Evolutionary conservation across 352 stramenopile genomes (phyloP).

Genomic region (Phytopythium ostracodes): DNA sequence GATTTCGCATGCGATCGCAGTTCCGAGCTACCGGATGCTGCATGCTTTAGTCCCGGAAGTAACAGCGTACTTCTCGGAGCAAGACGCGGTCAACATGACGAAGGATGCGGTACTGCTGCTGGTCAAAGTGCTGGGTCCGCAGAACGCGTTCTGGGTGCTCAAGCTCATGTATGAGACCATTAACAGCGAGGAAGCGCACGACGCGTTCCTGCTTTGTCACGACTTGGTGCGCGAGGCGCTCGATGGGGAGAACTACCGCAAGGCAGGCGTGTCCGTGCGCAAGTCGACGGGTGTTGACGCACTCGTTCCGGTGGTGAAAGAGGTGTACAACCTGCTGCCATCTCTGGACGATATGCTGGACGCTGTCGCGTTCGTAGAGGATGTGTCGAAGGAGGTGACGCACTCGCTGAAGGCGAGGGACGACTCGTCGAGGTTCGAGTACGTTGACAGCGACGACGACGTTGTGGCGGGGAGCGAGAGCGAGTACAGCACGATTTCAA

Average conservation of each 20-base stretch:
- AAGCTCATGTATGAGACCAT: conserved; percentile 69
- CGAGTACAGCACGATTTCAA: conserved; percentile 13
- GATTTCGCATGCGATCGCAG: conserved; percentile 59
- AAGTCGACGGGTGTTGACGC: conserved; percentile 37
- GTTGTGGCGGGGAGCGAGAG: conserved; percentile 6
- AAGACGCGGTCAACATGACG: conserved; percentile 48
- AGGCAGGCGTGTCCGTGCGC: conserved; percentile 33
- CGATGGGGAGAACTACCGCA: conserved; percentile 60
- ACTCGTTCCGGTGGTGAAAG: conserved; percentile 40
- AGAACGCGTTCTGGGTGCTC: conserved; percentile 72
- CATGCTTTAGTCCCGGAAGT: conserved; percentile 43
- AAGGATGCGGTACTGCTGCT: conserved; percentile 46
- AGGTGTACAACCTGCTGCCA: conserved; percentile 50
- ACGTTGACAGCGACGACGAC: conserved; percentile 19
- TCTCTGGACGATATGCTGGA: conserved; percentile 66
- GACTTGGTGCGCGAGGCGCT: conserved; percentile 60
- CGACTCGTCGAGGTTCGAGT: conserved; percentile 29
- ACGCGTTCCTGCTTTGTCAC: conserved; percentile 60
- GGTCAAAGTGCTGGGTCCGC: conserved; percentile 52
- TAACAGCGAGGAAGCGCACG: conserved; percentile 70
- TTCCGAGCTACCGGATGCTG: conserved; percentile 66
- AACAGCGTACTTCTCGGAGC: conserved; percentile 37
- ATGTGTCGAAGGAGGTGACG: conserved; percentile 62
- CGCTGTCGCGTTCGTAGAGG: conserved; percentile 42
- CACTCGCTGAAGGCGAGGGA: conserved; percentile 10